Base-by-base conservation (phyloP, 257 asterid genomes). In the Solanum paucissectum region DNA sequence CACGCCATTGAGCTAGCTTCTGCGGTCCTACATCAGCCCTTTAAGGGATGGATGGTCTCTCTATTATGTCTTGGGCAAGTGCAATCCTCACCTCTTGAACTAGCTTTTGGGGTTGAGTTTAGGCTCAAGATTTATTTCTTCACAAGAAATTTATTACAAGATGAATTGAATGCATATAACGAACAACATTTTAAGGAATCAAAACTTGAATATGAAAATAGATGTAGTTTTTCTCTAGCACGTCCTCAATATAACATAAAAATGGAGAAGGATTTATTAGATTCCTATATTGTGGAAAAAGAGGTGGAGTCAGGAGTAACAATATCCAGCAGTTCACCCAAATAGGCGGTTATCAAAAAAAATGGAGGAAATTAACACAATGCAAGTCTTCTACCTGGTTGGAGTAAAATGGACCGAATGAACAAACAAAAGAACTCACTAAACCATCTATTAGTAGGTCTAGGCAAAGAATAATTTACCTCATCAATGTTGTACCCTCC, bases 401-500 rank as follows among this genome's bases (percentile, higher is more conserved):
- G 77, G 79, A 64, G 49, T n/a, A 84, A 27, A n/a, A 62, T 38
- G 60, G 40, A 69, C 49, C 13, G 4, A 85, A 40, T 7, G 62
- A 85, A 71, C 82, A 85, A 38, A 66, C n/a, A 68, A 29, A 85
- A 14, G 21, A 64, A 68, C 77, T 66, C 83, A 68, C 66, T 38
- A 68, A 72, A 85, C 20, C 81, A 42, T 49, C 38, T 25, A 38
- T 13, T 71, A 73, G 49, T 76, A 76, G 38, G 4, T 72, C 46
- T 23, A 62, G 74, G 86, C 75, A 85, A 58, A 85, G 71, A 36
- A 66, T 66, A 92, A 79, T 92, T 86, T 89, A 95, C 98, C 95
- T 94, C 94, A 66, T 87, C 49, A 69, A 90, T 55, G 86, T 86
- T 93, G 86, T 91, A 83, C 49, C 93, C 91, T 84, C 95, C 93